These are phyloP conservation scores for Isochrysis galbana DNA, from an alignment of 78 protist species.

Conservation along the genomic window DNA sequence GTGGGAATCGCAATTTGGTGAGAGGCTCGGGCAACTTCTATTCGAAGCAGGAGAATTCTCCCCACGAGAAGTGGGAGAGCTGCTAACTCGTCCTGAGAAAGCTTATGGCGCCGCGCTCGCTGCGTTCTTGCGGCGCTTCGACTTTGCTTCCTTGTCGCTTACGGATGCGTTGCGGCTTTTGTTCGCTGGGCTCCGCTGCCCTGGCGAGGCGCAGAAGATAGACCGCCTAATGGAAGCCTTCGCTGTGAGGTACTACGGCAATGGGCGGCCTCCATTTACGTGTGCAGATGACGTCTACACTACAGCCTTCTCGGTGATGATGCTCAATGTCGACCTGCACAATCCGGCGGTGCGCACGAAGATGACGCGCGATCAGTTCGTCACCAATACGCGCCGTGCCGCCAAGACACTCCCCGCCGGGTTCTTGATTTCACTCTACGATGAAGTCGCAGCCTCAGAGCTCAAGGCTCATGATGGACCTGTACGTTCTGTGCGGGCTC, in stretches of 20 bases:
- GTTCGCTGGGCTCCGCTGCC: neutral
- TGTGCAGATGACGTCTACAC: neutral
- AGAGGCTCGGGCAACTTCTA: too few relatives aligned
- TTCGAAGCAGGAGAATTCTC: too few relatives aligned
- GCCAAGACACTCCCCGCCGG: neutral
- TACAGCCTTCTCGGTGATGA: neutral
- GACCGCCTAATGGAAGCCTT: neutral
- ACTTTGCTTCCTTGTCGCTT: neutral
- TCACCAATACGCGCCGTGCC: neutral
- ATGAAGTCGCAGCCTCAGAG: neutral
- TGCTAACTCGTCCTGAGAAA: neutral
- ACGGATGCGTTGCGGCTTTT: neutral
- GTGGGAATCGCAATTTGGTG: too few relatives aligned
- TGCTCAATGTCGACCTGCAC: slow-evolving; percentile 5
- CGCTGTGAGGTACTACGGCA: neutral
- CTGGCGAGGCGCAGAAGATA: neutral
- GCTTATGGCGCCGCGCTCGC: neutral
- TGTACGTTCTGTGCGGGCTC: too few relatives aligned
- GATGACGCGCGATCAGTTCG: neutral
- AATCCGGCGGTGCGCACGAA: neutral
- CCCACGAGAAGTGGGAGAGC: neutral
- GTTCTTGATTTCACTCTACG: neutral
- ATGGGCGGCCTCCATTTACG: neutral
- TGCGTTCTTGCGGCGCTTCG: neutral
- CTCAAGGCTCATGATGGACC: neutral